These are phyloP conservation scores for Taphrina populina DNA, from an alignment of 1,139 yeast genomes.

Conservation along the genomic window DNA sequence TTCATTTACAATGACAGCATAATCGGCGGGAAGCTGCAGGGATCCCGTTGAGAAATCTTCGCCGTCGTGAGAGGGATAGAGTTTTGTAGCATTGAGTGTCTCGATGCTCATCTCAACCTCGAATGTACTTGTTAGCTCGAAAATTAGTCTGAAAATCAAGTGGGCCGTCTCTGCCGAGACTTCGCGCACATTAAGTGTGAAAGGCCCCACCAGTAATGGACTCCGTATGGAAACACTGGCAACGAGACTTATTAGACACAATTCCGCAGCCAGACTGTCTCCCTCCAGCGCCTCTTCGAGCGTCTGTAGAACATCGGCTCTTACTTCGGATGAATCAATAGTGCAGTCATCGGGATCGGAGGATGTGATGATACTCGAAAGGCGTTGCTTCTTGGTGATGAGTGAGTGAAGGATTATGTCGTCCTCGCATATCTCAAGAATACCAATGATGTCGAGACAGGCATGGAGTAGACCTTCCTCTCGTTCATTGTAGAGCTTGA, in stretches of 20 bases:
- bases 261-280: constrained; percentile 33
- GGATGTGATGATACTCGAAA: constrained; percentile 12
- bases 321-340: constrained; percentile 2
- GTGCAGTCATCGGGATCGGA: neutral
- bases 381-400: constrained; percentile 18
- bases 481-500: constrained; percentile 26
- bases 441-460: constrained; percentile 20
- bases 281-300: constrained; percentile 26
- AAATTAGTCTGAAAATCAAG: constrained; percentile 1
- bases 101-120: constrained; percentile 26
- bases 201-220: constrained; percentile 30
- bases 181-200: constrained; percentile 32
- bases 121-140: neutral
- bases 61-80: constrained; percentile 36
- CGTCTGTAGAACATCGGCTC: constrained; percentile 18
- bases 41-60: constrained; percentile 33
- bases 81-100: constrained; percentile 28
- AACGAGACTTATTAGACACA: constrained; percentile 23
- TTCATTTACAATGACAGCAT: constrained; percentile 34
- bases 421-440: constrained; percentile 7
- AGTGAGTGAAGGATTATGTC: constrained; percentile 12
- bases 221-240: constrained; percentile 30
- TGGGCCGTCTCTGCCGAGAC: constrained; percentile 2
- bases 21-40: constrained; percentile 34
- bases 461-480: constrained; percentile 30